Evolutionary conservation across 2,329 filamentous ascomycete species (phyloP).

Genomic region (Aspergillaceae sp.): DNA sequence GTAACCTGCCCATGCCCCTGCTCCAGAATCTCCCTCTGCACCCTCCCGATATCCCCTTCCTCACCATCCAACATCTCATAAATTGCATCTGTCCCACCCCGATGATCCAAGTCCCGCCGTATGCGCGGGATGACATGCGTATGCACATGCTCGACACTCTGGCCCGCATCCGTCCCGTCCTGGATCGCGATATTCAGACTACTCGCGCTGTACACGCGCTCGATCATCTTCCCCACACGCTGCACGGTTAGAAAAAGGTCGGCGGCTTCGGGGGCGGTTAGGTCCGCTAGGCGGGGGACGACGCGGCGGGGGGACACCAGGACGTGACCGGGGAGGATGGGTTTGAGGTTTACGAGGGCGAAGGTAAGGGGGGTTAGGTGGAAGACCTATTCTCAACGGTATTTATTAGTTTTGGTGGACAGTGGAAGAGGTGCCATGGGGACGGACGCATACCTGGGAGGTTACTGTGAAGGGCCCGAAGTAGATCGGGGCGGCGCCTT

Average conservation of each 20-base stretch:
- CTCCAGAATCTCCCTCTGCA: constrained; percentile 8
- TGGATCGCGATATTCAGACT: constrained; percentile 94
- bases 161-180: constrained; percentile 80
- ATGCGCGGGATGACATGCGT: constrained; percentile 78
- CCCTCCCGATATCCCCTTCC: constrained; percentile 68
- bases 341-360: constrained; percentile 91
- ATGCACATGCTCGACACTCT: constrained; percentile 90
- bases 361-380: constrained; percentile 70
- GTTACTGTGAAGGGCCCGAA: constrained; percentile 74
- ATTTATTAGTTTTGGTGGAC: constrained; percentile 3
- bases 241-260: constrained; percentile 88
- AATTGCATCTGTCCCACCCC: constrained; percentile 60
- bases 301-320: constrained; percentile 69
- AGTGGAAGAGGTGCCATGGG: background rate
- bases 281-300: constrained; percentile 66
- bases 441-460: constrained; percentile 49
- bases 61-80: constrained; percentile 78
- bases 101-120: constrained; percentile 49
- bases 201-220: constrained; percentile 53
- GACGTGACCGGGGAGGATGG: constrained; percentile 84
- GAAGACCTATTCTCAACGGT: constrained; percentile 59
- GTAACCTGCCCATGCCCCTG: constrained; percentile 13
- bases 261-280: constrained; percentile 61
- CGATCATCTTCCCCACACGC: constrained; percentile 67
- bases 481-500: constrained; percentile 41